Base-by-base conservation (phyloP, 1,284 basidiomycete genomes). In the Papiliotrema nemorosa region DNA sequence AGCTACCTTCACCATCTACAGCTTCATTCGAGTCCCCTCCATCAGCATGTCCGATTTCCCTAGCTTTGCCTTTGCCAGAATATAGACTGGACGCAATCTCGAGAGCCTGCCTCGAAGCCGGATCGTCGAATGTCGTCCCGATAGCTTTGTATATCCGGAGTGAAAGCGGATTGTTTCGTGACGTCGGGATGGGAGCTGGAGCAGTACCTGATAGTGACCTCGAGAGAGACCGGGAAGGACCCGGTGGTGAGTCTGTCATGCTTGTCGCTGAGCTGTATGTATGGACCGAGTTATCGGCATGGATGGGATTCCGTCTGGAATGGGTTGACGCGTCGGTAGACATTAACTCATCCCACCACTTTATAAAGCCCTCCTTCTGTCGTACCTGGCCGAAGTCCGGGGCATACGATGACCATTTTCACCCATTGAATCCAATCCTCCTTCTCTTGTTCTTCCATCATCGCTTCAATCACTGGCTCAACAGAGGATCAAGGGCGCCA, bases 61-160 rank as follows among this genome's bases (percentile, higher is more conserved):
- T 72, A 10, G 71, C 72, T 29, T 78, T 76, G 18, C 70, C 71
- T 22, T 76, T 67, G 26, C 66, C 36, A 35, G 31, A 57, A 57
- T 91, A 92, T 49, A 90, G 79, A 25, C 86, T 81, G 2, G 88
- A 88, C 29, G 94, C 81, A 0, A 89, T 92, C 50, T 84, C 80
- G 27, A 96, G 78, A 0, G 90, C 91, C 56, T 91, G 86, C 34
- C 80, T 78, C 0, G 87, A 90, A 1, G 83, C 81, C 12, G 83
- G 79, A 66, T 93, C 90, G 45, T 91, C 85, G 59, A 88, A 92
- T 37, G 73, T 72, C 50, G 83, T 88, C 24, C 86, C 84, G 22
- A 94, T 79, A 49, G 94, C 84, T 71, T 94, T 94, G 75, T 89
- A 90, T 18, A 94, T 77, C n/a, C 90, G 81, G 5, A 88, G 75